Evolutionary conservation across 345 rosid species (phyloP).

Genomic region (Hevea brasiliensis): DNA sequence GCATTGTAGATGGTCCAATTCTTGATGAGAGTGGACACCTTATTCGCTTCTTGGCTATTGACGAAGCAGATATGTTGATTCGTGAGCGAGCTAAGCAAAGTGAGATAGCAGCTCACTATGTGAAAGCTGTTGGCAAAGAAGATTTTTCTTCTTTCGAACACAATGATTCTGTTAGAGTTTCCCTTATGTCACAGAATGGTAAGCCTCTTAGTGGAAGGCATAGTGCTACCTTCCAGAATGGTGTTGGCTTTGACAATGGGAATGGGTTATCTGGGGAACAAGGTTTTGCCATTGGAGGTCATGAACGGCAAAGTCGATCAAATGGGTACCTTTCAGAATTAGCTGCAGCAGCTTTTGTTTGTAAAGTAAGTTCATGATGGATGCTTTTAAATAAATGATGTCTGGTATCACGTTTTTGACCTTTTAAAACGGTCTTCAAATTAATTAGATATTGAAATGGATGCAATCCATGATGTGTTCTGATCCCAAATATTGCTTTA

Average conservation of each 20-base stretch:
- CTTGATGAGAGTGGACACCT: conserved; percentile 78
- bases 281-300: conserved; percentile 97
- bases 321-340: conserved; percentile 85
- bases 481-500: neutral
- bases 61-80: conserved; percentile 85
- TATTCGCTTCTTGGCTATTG: conserved; percentile 79
- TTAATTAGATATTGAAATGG: neutral
- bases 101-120: conserved; percentile 87
- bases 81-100: conserved; percentile 85
- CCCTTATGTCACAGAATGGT: conserved; percentile 42
- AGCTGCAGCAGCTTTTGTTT: conserved; percentile 95
- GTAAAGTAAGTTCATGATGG: conserved; percentile 52
- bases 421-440: neutral
- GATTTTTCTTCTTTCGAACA: conserved; percentile 36
- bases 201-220: conserved; percentile 36
- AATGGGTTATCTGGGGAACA: conserved; percentile 78
- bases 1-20: conserved; percentile 89
- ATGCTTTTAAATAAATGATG: neutral
- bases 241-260: conserved; percentile 86
- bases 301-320: conserved; percentile 70
- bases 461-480: neutral
- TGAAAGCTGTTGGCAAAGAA: conserved; percentile 72
- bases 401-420: neutral
- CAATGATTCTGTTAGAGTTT: conserved; percentile 47
- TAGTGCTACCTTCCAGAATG: conserved; percentile 66